phyloP scores from a whole-genome alignment of 495 filamentous ascomycete genomes.

The Geoglossum glabrum region DNA sequence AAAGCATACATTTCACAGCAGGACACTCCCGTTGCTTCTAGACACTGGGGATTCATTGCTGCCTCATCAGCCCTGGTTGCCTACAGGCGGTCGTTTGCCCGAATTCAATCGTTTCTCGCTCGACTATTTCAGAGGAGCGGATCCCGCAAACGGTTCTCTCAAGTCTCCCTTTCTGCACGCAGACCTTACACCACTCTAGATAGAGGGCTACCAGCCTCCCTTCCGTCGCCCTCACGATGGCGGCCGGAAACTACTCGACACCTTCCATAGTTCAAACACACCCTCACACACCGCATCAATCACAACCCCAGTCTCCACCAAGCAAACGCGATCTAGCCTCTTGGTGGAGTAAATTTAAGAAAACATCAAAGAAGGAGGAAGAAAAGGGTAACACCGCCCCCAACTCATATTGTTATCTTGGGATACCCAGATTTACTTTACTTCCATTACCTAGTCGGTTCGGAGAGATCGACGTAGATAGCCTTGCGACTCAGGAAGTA shows the following conservation, averaged over 20 bases:
- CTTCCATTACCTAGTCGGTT: slow-evolving; percentile 8
- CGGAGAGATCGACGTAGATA: slow-evolving; percentile 3
- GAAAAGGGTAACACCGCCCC: slow-evolving; percentile 37
- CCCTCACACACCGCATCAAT: not conserved
- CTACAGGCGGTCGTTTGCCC: not conserved
- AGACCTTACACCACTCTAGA: not conserved
- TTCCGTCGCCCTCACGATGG: not conserved
- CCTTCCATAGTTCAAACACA: not conserved
- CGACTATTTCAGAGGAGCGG: not conserved
- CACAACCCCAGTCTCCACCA: slow-evolving; percentile 30
- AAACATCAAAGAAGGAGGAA: slow-evolving; percentile 52
- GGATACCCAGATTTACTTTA: slow-evolving; percentile 7
- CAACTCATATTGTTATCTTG: not conserved
- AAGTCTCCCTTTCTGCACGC: not conserved
- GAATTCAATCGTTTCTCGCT: not conserved
- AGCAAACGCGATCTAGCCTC: slow-evolving; percentile 64
- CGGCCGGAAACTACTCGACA: not conserved
- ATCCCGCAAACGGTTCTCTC: not conserved
- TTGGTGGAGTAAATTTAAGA: slow-evolving; percentile 85
- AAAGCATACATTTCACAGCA: not conserved
- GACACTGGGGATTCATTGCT: not conserved
- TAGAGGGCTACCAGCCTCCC: not conserved
- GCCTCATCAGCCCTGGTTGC: not conserved
- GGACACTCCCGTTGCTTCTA: not conserved
- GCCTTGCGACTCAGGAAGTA: not conserved